Evolutionary conservation across 208 protist genomes (phyloP).

Genomic region (Porcisia hertigi): DNA sequence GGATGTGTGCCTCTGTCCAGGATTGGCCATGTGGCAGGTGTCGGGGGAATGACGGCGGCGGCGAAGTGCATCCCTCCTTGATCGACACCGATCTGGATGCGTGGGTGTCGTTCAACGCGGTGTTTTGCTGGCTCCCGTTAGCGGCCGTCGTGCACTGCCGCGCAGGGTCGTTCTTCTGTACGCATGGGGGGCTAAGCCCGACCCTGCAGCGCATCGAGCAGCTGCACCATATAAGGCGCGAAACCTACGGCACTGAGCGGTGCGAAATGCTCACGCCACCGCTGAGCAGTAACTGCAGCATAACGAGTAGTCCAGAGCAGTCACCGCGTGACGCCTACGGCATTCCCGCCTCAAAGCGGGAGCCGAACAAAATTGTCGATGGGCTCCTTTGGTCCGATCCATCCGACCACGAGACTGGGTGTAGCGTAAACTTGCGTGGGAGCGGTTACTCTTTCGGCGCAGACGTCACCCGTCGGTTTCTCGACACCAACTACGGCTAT

Average conservation of each 20-base stretch:
- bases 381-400: conserved; percentile 99
- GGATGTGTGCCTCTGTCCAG: background rate
- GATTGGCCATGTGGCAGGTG: background rate
- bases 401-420: conserved; percentile 77
- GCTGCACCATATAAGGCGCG: conserved; percentile 50
- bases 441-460: conserved; percentile 80
- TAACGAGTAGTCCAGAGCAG: conserved; percentile 21
- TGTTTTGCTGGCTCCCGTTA: conserved; percentile 87
- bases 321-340: conserved; percentile 12
- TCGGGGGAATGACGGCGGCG: background rate
- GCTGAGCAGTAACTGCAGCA: conserved; percentile 19
- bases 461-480: conserved; percentile 71
- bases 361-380: conserved; percentile 94
- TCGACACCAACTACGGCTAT: conserved; percentile 64
- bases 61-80: background rate
- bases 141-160: conserved; percentile 76
- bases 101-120: conserved; percentile 78
- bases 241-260: conserved; percentile 58
- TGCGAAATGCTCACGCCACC: conserved; percentile 22
- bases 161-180: conserved; percentile 81
- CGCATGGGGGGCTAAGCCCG: conserved; percentile 83
- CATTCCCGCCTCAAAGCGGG: conserved; percentile 11
- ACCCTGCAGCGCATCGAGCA: conserved; percentile 46
- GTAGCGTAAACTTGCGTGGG: conserved; percentile 56
- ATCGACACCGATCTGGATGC: conserved; percentile 22